Evolutionary conservation across 176 grass and related monocot genomes (phyloP), one percentile per base, ranked within the genome.

Genomic region (Avena insularis): DNA sequence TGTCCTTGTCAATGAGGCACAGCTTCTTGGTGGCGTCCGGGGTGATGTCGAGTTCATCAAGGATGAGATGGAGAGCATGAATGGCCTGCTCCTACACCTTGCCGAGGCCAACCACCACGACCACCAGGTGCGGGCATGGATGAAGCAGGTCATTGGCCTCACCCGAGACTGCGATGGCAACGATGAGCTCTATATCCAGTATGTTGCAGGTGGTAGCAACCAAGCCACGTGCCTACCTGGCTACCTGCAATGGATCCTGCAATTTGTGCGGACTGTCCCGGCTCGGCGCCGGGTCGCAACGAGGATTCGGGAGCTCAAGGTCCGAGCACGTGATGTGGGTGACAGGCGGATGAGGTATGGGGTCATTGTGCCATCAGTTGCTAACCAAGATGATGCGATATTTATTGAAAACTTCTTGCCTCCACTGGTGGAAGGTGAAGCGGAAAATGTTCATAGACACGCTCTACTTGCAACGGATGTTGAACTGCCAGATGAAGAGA

Each of bases 231-330:
- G 69, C 8, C 1, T 46, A 17, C 16, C 47, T 8, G 29, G 50
- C 27, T 35, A 54, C 75, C 1, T 55, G 14, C 50, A 5, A 0
- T 7, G 27, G 7, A 33, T 15, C 8, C 3, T 55, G 14, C 75
- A 3, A 16, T 55, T 57, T 10, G 15, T 78, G 51, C 51, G 29
- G 8, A 78, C 75, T 51, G 3, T 57, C 15, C 50, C 16, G 15
- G 29, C 15, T 16, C 25, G 53, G 15, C 75, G 56, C 16, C 51
- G 29, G 17, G 11, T 78, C 9, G 75, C 53, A 8, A n/a, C 5
- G 31, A 33, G 53, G 53, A 78, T 78, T 27, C 15, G 29, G 75
- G 53, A 78, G 53, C 75, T 78, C 75, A 78, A 78, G 53, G 31
- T 36, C 29, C 16, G 29, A 13, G 75, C 75, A 0, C 75, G 51